A percentile compares a stretch with the other conserved stretches of the same genome.
Conservation (phyloP, 441 rosid species). For the Isatis lusitanica region DNA sequence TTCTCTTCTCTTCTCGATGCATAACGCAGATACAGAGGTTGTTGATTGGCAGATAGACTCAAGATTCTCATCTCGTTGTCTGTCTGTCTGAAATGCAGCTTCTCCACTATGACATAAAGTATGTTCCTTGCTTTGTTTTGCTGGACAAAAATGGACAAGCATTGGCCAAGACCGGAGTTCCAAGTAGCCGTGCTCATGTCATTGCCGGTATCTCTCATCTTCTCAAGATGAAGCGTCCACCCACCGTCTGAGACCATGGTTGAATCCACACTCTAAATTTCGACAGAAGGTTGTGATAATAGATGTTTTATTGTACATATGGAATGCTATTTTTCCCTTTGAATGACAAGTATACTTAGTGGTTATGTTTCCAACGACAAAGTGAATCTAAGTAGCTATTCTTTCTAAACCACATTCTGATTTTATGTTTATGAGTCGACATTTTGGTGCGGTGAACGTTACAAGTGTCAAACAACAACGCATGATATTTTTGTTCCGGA, state of each 20-base stretch:
- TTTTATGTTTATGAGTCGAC: no score
- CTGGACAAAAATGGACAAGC: constrained; percentile 84
- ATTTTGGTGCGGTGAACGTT: neutral
- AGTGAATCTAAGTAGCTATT: neutral
- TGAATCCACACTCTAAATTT: neutral
- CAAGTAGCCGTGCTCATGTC: constrained; percentile 79
- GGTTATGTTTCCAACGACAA: neutral
- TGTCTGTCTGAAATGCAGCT: constrained; percentile 51
- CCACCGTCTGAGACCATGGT: neutral
- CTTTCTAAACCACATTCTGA: neutral
- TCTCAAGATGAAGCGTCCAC: constrained; percentile 63
- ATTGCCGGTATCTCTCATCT: constrained; percentile 84
- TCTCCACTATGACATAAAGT: constrained; percentile 80
- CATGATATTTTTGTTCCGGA: no score
- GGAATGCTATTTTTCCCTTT: neutral
- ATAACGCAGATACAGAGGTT: neutral
- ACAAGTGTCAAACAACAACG: no score
- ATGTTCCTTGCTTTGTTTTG: constrained; percentile 89
- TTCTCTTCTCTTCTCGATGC: neutral
- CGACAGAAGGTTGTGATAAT: neutral
- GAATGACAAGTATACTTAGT: neutral
- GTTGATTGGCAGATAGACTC: neutral
- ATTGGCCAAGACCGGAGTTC: constrained; percentile 79
- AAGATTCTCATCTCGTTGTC: constrained; percentile 4
- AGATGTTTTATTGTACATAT: neutral